A percentile compares a stretch with the other conserved stretches of the same genome.
Evolutionary conservation across 164 flowering plant genomes (phyloP).

Genomic region (Liriodendron chinense): DNA sequence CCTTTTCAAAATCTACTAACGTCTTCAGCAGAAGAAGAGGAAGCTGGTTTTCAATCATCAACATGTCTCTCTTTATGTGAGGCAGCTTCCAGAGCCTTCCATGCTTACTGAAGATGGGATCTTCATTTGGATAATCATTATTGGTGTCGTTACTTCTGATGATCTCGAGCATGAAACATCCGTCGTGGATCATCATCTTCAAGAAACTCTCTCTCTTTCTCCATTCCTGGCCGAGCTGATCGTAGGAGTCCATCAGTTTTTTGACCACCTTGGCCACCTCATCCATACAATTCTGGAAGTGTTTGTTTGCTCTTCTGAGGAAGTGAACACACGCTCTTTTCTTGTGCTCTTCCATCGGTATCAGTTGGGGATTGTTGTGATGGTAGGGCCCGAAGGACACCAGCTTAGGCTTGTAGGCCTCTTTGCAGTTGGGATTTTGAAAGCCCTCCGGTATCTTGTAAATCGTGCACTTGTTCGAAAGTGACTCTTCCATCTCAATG

Average conservation of each 20-base stretch:
- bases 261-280: slow-evolving; percentile 23
- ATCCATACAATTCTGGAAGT: slow-evolving; percentile 17
- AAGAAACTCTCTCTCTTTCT: slow-evolving; percentile 25
- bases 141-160: slow-evolving; percentile 15
- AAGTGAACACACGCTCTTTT: slow-evolving; percentile 48
- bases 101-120: slow-evolving; percentile 59
- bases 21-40: slow-evolving; percentile 44
- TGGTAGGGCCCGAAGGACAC: slow-evolving; percentile 59
- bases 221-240: slow-evolving; percentile 31
- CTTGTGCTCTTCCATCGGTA: slow-evolving; percentile 50
- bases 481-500: slow-evolving; percentile 5
- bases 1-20: slow-evolving; percentile 28
- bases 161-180: slow-evolving; percentile 57
- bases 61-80: slow-evolving; percentile 50
- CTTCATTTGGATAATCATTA: slow-evolving; percentile 39
- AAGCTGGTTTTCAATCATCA: slow-evolving; percentile 62
- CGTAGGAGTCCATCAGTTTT: slow-evolving; percentile 27
- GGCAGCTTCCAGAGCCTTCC: slow-evolving; percentile 47
- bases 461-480: slow-evolving; percentile 18
- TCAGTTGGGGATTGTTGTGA: slow-evolving; percentile 28
- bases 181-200: slow-evolving; percentile 46
- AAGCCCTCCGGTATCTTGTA: slow-evolving; percentile 19
- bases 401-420: slow-evolving; percentile 35
- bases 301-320: slow-evolving; percentile 34
- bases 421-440: slow-evolving; percentile 14